Percentiles rank a stretch among this genome's conserved stretches.
These are phyloP conservation scores for Globisporangium lucens DNA, from an alignment of 352 stramenopile genomes.

Conservation along the genomic window DNA sequence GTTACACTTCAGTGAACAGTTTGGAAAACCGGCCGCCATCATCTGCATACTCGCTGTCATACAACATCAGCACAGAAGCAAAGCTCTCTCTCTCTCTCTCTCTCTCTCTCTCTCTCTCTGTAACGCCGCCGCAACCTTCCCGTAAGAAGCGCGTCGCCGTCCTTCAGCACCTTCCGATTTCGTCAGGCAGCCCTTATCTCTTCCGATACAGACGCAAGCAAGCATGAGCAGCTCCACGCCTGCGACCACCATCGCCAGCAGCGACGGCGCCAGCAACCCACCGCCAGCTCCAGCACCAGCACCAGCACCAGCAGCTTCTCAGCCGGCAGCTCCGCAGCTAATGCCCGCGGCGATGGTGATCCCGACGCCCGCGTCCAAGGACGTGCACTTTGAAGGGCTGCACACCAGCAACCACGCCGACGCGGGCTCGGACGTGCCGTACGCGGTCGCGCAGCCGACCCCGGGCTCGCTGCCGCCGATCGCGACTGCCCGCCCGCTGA, in stretches of 20 bases:
- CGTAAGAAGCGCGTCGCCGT: neutral
- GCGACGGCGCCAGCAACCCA: neutral
- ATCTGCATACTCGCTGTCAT: neutral
- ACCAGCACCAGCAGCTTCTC: neutral
- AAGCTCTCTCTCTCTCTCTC: neutral
- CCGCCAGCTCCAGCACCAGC: neutral
- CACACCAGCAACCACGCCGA: neutral
- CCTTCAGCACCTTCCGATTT: neutral
- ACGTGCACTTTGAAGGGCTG: constrained; percentile 11
- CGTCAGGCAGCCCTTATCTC: neutral
- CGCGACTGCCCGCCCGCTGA: constrained; percentile 35
- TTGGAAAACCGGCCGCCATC: neutral
- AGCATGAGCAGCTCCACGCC: neutral
- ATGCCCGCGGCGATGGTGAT: constrained; percentile 1
- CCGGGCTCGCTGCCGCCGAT: constrained; percentile 41
- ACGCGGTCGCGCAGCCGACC: constrained; percentile 32
- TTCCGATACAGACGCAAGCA: neutral
- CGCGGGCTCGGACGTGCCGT: constrained; percentile 24
- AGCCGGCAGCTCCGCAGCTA: neutral
- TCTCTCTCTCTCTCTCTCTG: neutral
- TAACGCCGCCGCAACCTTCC: neutral
- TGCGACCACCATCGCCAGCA: neutral
- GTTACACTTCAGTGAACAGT: neutral
- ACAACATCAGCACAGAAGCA: neutral
- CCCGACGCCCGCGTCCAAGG: constrained; percentile 10